Evolutionary conservation across 176 grass and related monocot species (phyloP), one percentile per base, ranked within the genome.

Genomic region (Coix lacrymajobi): DNA sequence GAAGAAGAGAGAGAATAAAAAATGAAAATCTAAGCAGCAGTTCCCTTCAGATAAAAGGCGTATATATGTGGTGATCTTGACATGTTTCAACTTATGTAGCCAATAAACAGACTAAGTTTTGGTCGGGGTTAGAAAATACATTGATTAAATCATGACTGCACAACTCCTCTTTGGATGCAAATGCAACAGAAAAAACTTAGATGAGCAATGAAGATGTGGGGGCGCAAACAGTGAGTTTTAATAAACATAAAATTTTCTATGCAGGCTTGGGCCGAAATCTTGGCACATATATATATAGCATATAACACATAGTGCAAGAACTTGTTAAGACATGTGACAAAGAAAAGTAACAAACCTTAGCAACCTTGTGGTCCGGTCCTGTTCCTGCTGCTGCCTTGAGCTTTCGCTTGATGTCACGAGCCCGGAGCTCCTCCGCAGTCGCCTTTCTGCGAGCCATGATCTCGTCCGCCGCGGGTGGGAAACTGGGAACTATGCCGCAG

Each of bases 391-490:
- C 76, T 78, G 58, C 25, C 76, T 31, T 63, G 38, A 8, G 58
- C 39, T 4, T 79, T 19, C 30, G 13, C 77, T 17, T 66, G 62
- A 79, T 25, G 34, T 79, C 41, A 32, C 41, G 61, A 16, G 0
- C 7, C 61, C 8, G 28, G 62, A 14, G 3, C 11, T 79, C 41
- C 30, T 20, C 77, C 11, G 0, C 6, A 1, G 17, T 49, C 4
- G 22, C 14, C 77, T 79, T 79, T 48, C 9, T 66, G 19, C 61
- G 28, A 66, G 77, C 61, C 77, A 79, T 79, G 77, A 0, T 16
- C 12, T 66, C 29, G 14, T 16, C 40, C n/a, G n/a, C n/a, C n/a
- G n/a, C n/a, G n/a, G n/a, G n/a, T n/a, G n/a, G n/a, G n/a, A n/a
- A n/a, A n/a, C n/a, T n/a, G 12, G 14, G 24, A 45, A 71, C 40